Evolutionary conservation across 208 protist species (phyloP).

Genomic region (Kentomonas sorsogonicus): DNA sequence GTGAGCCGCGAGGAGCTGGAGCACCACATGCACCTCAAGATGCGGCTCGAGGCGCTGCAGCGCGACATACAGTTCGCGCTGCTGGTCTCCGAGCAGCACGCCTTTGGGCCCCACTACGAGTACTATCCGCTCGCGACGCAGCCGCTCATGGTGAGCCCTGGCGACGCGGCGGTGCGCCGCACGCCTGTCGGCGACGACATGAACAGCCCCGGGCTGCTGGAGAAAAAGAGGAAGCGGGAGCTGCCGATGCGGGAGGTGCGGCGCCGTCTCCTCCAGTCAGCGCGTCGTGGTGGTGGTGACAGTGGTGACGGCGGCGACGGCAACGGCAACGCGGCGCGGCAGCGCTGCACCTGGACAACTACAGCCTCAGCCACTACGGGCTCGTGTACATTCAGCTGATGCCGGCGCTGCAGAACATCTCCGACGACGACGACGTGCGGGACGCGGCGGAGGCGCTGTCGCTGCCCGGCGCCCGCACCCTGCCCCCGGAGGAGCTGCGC

Average conservation of each 20-base stretch:
- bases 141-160: constrained; percentile 5
- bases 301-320: neutral
- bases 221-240: constrained; percentile 1
- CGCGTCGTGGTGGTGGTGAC: neutral
- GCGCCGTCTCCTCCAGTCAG: too few species aligned
- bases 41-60: constrained; percentile 19
- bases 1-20: constrained; percentile 20
- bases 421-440: too few species aligned
- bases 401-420: constrained; percentile 23
- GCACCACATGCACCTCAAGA: constrained; percentile 18
- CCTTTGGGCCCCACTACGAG: constrained; percentile 68
- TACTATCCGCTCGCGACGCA: constrained; percentile 46
- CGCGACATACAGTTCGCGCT: constrained; percentile 27
- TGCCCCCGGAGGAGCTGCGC: too few species aligned
- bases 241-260: constrained; percentile 7
- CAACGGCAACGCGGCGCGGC: neutral
- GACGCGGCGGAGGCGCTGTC: constrained; percentile 22
- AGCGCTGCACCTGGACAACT: constrained; percentile 48
- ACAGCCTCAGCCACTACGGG: constrained; percentile 26
- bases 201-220: constrained; percentile 4
- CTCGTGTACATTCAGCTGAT: constrained; percentile 24
- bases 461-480: constrained; percentile 14
- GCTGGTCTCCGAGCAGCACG: constrained; percentile 29
- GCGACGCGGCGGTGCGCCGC: constrained; percentile 8
- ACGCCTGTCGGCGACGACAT: constrained; percentile 14